Base-by-base conservation (phyloP, 352 stramenopile species). In the Aphanomyces euteiches region DNA sequence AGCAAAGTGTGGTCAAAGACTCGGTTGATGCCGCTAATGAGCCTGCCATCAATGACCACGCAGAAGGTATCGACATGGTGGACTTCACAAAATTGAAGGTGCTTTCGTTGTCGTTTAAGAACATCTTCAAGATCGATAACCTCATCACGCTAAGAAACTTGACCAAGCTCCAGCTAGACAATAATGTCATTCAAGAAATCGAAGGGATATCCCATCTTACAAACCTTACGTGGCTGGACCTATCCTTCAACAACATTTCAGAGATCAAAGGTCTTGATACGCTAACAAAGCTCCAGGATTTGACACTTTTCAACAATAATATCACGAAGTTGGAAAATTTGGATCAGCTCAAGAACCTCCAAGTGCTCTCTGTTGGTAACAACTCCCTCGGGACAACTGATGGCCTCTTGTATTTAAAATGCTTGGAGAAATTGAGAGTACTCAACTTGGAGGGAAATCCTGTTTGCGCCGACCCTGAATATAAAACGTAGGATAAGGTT, bases 211-310 rank as follows among this genome's bases (percentile, higher is more conserved):
- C 59, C 1, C 89, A 96, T 72, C 77, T 97, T 34, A 83, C 89
- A 40, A 85, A 94, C 41, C 79, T 98, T 43, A 83, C 90, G 63
- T 98, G 93, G 93, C 85, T 98, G 50, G 94, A 98, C 75, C 72
- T 98, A 7, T 96, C 84, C 37, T 98, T 98, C 78, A 98, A 98
- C 78, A 96, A 95, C 76, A 98, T 98, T 75, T 84, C 80, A 3
- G 73, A 69, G 36, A 97, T 98, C 73, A 84, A 92, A 43, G 94
- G 94, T 0, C 78, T 98, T 15, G 90, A 97, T n/a, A 90, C 83
- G 34, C 82, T 98, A 17, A 89, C 86, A 21, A 75, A 93, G 47
- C 83, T 98, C 13, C 94, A 89, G 36, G 94, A 98, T 64, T 76
- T 98, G 21, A 96, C 82, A 64, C 77, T 98, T 2, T 98, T 96